phyloP scores from a whole-genome alignment of 768 basidiomycete species.

The Leccinum uliginosum region DNA sequence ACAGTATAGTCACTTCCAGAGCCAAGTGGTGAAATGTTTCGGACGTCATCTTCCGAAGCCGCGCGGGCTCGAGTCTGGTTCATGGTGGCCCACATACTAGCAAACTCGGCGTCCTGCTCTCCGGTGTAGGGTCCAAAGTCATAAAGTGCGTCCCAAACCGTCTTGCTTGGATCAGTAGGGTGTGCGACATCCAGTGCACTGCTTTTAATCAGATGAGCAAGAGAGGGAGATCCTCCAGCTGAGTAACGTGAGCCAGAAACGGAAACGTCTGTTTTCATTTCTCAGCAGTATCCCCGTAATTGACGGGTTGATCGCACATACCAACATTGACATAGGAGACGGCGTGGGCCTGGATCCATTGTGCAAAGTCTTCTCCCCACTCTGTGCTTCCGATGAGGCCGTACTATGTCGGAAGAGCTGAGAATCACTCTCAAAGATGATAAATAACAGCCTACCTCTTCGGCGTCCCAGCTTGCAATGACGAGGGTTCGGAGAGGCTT shows the following conservation, averaged over 20 bases:
- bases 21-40: conserved; percentile 57
- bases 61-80: conserved; percentile 20
- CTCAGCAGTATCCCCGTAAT: background rate
- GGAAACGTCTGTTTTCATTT: conserved; percentile 41
- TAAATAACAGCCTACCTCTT: conserved; percentile 39
- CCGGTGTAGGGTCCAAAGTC: conserved; percentile 51
- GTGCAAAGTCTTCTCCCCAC: conserved; percentile 88
- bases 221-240: conserved; percentile 55
- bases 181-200: conserved; percentile 55
- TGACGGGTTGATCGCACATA: conserved; percentile 16
- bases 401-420: conserved; percentile 31
- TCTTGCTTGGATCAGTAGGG: conserved; percentile 45
- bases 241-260: conserved; percentile 52
- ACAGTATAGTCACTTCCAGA: conserved; percentile 89
- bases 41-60: conserved; percentile 28
- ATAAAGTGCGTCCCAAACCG: conserved; percentile 56
- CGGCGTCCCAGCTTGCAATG: conserved; percentile 77
- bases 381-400: conserved; percentile 86
- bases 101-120: conserved; percentile 40
- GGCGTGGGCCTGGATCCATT: conserved; percentile 73
- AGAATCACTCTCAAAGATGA: background rate
- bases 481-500: conserved; percentile 65
- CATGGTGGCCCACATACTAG: conserved; percentile 36
- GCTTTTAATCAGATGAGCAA: conserved; percentile 53
- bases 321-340: conserved; percentile 85